These are phyloP conservation scores for Aspergillus versicolor DNA, from an alignment of 2,329 filamentous ascomycete genomes.

Conservation along the genomic window DNA sequence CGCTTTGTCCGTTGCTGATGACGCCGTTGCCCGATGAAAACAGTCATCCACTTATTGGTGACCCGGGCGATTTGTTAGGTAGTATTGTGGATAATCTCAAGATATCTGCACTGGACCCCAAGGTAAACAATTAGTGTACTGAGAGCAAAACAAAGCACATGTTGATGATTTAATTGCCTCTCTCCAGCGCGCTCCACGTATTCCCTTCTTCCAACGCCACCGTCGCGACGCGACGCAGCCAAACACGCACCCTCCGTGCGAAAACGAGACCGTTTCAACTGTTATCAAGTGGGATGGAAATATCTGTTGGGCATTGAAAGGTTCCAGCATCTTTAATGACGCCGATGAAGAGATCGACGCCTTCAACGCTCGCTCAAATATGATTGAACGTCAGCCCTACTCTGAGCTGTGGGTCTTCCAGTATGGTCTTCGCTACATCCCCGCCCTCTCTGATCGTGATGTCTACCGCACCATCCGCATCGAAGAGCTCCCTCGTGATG, in stretches of 20 bases:
- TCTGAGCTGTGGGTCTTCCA: constrained; percentile 27
- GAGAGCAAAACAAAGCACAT: background rate
- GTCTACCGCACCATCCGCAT: constrained; percentile 32
- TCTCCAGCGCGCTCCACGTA: background rate
- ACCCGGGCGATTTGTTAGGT: constrained; percentile 13
- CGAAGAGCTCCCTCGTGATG: constrained; percentile 24
- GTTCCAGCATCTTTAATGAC: constrained; percentile 23
- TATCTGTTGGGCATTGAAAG: constrained; percentile 22
- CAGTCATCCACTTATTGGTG: background rate
- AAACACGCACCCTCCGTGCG: background rate
- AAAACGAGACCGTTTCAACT: background rate
- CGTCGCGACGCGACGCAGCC: background rate
- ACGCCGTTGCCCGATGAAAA: background rate
- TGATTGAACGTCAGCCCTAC: constrained; percentile 5
- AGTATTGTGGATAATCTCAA: constrained; percentile 11
- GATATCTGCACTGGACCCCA: constrained; percentile 16
- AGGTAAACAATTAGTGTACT: constrained; percentile 7
- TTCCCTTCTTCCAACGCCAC: background rate
- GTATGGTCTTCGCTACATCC: constrained; percentile 33
- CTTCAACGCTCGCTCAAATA: constrained; percentile 11
- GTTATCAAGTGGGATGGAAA: constrained; percentile 23
- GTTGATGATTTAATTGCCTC: background rate
- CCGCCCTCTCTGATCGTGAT: constrained; percentile 21
- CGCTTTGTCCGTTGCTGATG: constrained; percentile 9
- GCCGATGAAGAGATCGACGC: constrained; percentile 21